Base-by-base conservation (phyloP, 768 basidiomycete species). In the Phaffia tasmanica region DNA sequence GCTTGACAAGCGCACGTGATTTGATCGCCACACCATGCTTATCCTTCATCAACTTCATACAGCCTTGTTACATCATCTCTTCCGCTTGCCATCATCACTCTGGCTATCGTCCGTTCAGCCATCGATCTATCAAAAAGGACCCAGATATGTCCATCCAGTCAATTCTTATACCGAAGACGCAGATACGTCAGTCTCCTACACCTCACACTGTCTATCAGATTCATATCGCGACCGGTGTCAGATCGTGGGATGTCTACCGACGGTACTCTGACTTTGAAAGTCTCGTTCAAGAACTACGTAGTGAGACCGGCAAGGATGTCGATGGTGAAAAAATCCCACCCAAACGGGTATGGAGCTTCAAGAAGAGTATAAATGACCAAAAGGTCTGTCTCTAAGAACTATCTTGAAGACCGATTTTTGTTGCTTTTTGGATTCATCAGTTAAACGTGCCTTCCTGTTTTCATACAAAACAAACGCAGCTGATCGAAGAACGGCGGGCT, bases 231-330 rank as follows among this genome's bases (percentile, higher is more conserved):
- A 90, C 90, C 7, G 85, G 89, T 64, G 88, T 91, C 32, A 85
- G 88, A 69, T 86, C 89, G 74, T 97, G 93, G 92, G 84, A 86
- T 65, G 88, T 95, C 81, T 88, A 87, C 84, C 81, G 87, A 66
- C 87, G 94, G 59, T 98, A 97, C 79, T 92, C 89, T 53, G 91
- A 95, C 78, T 98, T 98, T 78, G 85, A 83, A 73, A 85, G 89
- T 72, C 84, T 98, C 8, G 83, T 93, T 75, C 81, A 82, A 9
- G 87, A 92, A 72, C 83, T 95, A 72, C 81, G 82, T 30, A 85
- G 86, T 74, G 82, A 85, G n/a, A 83, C 83, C n/a, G 85, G 85
- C 19, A 81, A 84, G n/a, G 77, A 85, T 15, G 65, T 67, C 16
- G 60, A 67, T 19, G 65, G 65, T 0, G 65, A 61, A 29, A 47